Evolutionary conservation across 352 stramenopile species (phyloP), one percentile per base, ranked within the genome.

Genomic region (Phytopythium mirpurense): DNA sequence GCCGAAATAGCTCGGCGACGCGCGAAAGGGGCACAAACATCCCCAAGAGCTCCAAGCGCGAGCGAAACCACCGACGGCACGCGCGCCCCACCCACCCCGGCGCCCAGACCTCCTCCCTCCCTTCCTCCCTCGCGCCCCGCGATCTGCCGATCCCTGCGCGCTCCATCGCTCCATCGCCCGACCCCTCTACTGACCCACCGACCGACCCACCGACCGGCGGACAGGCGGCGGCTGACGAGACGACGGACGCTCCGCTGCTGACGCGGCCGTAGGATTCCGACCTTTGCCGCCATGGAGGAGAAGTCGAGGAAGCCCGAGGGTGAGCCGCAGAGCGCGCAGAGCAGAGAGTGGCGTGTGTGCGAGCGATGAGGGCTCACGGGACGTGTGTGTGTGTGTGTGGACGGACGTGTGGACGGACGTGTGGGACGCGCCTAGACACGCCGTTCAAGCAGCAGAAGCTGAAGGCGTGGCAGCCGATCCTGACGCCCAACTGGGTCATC

Each of bases 401-500:
- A n/a, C n/a, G n/a, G n/a, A n/a, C n/a, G n/a, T n/a, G n/a, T n/a
- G n/a, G n/a, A n/a, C n/a, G 29, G 5, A 32, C 29, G 5, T 32
- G 29, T 32, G 29, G 5, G 29, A 10, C 5, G 29, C 29, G 29
- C 27, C 18, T 34, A 92, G 83, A 94, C 68, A 94, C 81, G 36
- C 83, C 81, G 40, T 94, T 94, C 60, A 94, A 94, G 68, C 83
- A 94, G 72, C 83, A 94, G 59, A 90, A 89, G 70, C 76, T 94
- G 56, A 93, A 96, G 60, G 86, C 96, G 35, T 98, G 96, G 94
- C 90, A 98, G 77, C 96, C 97, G 10, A 96, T 99, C 48, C 69
- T 99, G 26, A 98, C 96, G 68, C 95, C 97, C 40, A 93, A 85
- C 55, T 98, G 87, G 86, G 91, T 99, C 56, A 98, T 99, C 61